A percentile compares a stretch with the other conserved stretches of the same genome.
phyloP scores from a whole-genome alignment of 108 stramenopile species.

The Phaeodactylum tricornutum region DNA sequence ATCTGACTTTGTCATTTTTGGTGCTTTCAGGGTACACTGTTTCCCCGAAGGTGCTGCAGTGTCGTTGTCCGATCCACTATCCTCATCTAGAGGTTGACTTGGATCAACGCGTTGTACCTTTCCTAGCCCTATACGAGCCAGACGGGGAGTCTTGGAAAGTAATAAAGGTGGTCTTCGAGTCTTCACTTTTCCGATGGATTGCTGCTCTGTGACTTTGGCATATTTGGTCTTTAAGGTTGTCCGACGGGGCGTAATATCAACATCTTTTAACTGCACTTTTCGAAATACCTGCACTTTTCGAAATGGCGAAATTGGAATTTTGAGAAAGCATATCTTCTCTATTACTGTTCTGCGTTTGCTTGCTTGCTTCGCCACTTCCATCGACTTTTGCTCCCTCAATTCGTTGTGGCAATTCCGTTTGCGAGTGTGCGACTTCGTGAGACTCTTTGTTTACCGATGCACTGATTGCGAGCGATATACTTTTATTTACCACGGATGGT shows the following conservation, averaged over 20 bases:
- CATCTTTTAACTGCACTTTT: background rate
- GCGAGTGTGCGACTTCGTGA: too few relatives aligned
- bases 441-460: too few relatives aligned
- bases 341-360: too few relatives aligned
- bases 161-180: background rate
- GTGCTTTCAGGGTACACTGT: background rate
- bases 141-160: constrained; percentile 5
- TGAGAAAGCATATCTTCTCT: too few relatives aligned
- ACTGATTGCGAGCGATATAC: too few relatives aligned
- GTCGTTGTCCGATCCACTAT: background rate
- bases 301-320: background rate
- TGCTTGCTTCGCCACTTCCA: too few relatives aligned
- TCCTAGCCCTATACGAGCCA: background rate
- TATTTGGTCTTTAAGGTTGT: too few relatives aligned
- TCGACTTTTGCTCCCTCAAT: too few relatives aligned
- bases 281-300: background rate
- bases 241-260: too few relatives aligned
- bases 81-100: background rate
- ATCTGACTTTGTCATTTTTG: constrained; percentile 46
- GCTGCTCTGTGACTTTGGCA: too few relatives aligned
- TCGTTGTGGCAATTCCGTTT: too few relatives aligned
- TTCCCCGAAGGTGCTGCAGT: background rate
- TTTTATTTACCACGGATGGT: too few relatives aligned
- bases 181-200: background rate
- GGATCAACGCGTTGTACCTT: background rate